Conservation (phyloP, 2,329 filamentous ascomycete species). For the Cladosporium cucumerinum region DNA sequence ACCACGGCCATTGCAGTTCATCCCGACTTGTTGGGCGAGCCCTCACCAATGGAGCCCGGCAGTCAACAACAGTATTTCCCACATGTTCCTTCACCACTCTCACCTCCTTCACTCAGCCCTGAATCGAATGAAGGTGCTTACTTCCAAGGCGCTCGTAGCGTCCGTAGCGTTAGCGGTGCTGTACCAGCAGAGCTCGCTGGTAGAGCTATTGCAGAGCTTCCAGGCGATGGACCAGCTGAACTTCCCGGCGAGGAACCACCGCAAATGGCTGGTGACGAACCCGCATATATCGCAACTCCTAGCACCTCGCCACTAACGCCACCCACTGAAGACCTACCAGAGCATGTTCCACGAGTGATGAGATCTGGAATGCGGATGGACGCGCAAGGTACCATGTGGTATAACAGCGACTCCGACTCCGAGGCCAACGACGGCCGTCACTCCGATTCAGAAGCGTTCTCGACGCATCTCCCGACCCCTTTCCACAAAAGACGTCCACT, state of each 20-base stretch:
- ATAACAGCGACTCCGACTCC: conserved; percentile 10
- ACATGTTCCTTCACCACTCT: neutral
- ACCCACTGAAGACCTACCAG: conserved; percentile 1
- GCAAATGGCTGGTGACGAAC: conserved; percentile 11
- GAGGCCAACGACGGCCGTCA: neutral
- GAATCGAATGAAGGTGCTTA: neutral
- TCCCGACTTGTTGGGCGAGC: neutral
- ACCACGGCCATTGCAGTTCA: conserved; percentile 3
- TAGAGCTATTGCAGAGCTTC: conserved; percentile 13
- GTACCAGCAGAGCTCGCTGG: conserved; percentile 13
- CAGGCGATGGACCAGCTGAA: conserved; percentile 7
- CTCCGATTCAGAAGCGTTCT: neutral
- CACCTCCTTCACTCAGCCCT: neutral
- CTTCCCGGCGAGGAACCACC: conserved; percentile 10
- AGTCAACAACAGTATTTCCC: neutral
- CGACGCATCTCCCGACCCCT: neutral
- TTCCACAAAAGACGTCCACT: conserved; percentile 1
- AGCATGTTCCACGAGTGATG: conserved; percentile 1
- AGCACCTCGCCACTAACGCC: conserved; percentile 14
- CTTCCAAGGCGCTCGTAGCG: neutral
- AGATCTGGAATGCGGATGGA: neutral
- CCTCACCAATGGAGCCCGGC: neutral
- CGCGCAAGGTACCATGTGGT: conserved; percentile 7
- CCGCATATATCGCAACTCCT: conserved; percentile 8
- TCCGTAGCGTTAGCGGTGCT: conserved; percentile 1